Base-by-base conservation (phyloP, 192 early-diverging fungal genomes). In the Entomortierella lignicola region DNA sequence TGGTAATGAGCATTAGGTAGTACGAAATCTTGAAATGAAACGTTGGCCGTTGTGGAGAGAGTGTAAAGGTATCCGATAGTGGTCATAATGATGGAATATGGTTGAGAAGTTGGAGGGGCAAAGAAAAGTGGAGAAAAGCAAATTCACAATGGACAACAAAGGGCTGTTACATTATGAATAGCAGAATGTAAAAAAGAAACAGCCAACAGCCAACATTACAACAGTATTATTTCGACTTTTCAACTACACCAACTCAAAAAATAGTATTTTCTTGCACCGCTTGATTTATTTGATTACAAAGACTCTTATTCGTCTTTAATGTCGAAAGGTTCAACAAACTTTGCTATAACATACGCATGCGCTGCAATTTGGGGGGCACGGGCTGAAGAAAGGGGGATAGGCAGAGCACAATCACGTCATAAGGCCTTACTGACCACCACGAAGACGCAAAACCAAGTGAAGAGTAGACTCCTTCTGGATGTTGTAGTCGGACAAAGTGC, bases 391-490 rank as follows among this genome's bases (percentile, higher is more conserved):
- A 3, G 37, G 34, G 25, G 58, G 31, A 37, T 10, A 31, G 58
- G 44, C 44, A 62, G 25, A 10, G 34, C 44, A 50, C 21, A 44
- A 29, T 20, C 17, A 29, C 57, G 55, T 12, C 43, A 29, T 17
- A 6, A 20, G 42, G 17, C 44, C 27, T 68, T 68, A 77, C 72
- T 68, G 72, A 54, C 92, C 93, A 89, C 93, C 93, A 81, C 93
- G 93, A 65, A 94, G 88, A 18, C 58, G 58, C 58, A 94, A 85
- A 8, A 94, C 93, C 60, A 93, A 73, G 63, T 94, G 92, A 25
- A 92, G 88, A 11, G 92, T 94, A 18, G 92, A 94, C 85, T 94
- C 92, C 86, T 94, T 93, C 83, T 94, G 92, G 82, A 93, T 93
- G 87, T 94, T 93, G 87, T 94, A 93, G 81, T 94, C 92, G 10